Percentiles rank a stretch among this genome's conserved stretches.
Evolutionary conservation across 352 stramenopile genomes (phyloP).

Genomic region (Pythium biforme): DNA sequence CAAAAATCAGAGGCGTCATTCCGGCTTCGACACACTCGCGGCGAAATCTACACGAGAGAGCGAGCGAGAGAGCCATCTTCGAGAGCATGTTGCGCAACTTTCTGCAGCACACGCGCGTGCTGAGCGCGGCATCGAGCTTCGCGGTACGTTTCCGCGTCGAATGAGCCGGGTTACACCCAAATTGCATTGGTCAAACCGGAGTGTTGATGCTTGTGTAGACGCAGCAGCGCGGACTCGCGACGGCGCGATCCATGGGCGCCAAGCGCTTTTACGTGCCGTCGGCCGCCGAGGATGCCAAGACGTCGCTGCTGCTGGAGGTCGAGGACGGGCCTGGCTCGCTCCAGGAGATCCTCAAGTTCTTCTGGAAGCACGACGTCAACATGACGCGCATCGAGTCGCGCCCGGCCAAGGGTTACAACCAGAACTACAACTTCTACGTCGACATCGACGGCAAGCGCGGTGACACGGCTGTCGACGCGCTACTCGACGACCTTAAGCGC

Average conservation of each 20-base stretch:
- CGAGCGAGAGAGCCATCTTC: background rate
- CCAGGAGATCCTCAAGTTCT: slow-evolving; percentile 95
- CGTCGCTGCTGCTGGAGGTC: slow-evolving; percentile 72
- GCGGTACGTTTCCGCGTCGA: slow-evolving; percentile 13
- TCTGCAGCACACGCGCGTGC: slow-evolving; percentile 14
- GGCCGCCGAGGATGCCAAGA: slow-evolving; percentile 59
- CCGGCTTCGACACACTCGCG: slow-evolving; percentile 1
- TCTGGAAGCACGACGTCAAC: slow-evolving; percentile 98
- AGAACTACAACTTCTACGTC: slow-evolving; percentile 92
- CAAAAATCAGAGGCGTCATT: slow-evolving; percentile 12
- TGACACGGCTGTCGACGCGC: slow-evolving; percentile 71
- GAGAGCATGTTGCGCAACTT: slow-evolving; percentile 25
- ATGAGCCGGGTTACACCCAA: background rate
- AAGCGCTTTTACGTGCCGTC: slow-evolving; percentile 31
- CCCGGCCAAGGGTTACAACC: slow-evolving; percentile 79
- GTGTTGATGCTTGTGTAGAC: slow-evolving; percentile 1
- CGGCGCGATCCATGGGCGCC: slow-evolving; percentile 16
- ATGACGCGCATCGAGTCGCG: slow-evolving; percentile 96
- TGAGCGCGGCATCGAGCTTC: slow-evolving; percentile 11
- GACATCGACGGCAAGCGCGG: slow-evolving; percentile 89
- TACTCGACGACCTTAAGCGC: slow-evolving; percentile 85
- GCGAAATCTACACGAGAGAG: background rate
- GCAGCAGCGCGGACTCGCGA: slow-evolving; percentile 15
- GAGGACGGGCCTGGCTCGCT: slow-evolving; percentile 83
- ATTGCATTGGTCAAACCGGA: slow-evolving; percentile 5